Conservation (phyloP, 148 eudicot species). For the Rhododendron simsii region DNA sequence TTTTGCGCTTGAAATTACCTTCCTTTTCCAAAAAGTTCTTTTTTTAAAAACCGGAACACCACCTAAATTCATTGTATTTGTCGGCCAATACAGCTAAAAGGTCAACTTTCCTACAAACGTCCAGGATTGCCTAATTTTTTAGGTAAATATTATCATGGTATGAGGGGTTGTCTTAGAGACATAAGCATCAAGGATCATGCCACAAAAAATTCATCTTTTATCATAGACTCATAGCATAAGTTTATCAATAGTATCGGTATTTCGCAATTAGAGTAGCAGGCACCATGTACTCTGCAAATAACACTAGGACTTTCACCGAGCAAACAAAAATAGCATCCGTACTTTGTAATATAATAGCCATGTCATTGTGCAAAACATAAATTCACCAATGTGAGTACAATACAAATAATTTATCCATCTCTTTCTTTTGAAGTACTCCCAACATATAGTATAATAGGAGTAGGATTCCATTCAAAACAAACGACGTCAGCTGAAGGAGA, state of each 20-base stretch:
- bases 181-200: not conserved
- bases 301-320: too few relatives aligned
- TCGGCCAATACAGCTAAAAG: not conserved
- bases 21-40: too few relatives aligned
- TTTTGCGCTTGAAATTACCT: too few relatives aligned
- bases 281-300: too few relatives aligned
- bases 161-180: too few relatives aligned
- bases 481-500: not conserved
- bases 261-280: too few relatives aligned
- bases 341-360: too few relatives aligned
- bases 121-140: not conserved
- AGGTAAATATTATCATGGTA: not conserved
- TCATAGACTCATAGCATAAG: too few relatives aligned
- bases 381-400: not conserved
- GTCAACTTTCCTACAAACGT: not conserved
- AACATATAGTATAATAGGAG: not conserved
- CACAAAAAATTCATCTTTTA: not conserved
- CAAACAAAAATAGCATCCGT: too few relatives aligned
- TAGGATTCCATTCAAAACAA: not conserved
- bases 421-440: not conserved
- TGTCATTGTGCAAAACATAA: not conserved
- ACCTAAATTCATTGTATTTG: not conserved
- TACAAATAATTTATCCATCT: slow-evolving; percentile 6
- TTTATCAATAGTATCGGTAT: too few relatives aligned
- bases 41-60: too few relatives aligned